Conservation (phyloP, 208 protist species). For the Trypanosoma lewisi region DNA sequence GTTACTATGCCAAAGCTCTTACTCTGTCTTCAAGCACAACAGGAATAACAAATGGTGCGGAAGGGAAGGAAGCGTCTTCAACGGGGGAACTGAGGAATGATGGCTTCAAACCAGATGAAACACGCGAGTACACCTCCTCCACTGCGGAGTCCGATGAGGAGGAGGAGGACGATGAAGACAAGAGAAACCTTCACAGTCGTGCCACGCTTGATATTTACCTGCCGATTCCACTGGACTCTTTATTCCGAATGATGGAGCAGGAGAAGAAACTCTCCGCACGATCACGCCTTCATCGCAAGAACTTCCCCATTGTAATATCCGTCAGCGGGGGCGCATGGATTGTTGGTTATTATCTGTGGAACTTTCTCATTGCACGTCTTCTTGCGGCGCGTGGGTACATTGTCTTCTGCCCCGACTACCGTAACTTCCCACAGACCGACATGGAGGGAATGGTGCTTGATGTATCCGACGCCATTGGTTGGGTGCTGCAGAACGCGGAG, state of each 20-base stretch:
- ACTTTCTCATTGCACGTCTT: slow-evolving; percentile 70
- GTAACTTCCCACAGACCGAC: slow-evolving; percentile 90
- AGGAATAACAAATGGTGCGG: not conserved
- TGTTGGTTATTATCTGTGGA: slow-evolving; percentile 82
- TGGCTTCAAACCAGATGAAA: not conserved
- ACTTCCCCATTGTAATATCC: slow-evolving; percentile 75
- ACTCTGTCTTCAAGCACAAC: not conserved
- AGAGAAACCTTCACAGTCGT: slow-evolving; percentile 78
- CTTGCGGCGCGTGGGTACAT: slow-evolving; percentile 77
- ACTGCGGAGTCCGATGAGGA: slow-evolving; percentile 18
- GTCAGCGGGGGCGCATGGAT: slow-evolving; percentile 84
- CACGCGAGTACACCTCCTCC: slow-evolving; percentile 3
- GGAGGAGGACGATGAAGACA: slow-evolving; percentile 72
- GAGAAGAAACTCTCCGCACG: slow-evolving; percentile 48
- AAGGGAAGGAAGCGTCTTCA: not conserved
- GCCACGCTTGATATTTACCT: slow-evolving; percentile 83
- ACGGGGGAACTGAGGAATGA: not conserved
- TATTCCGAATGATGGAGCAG: slow-evolving; percentile 71
- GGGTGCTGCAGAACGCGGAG: slow-evolving; percentile 83
- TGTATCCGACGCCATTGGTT: slow-evolving; percentile 81
- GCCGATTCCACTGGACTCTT: slow-evolving; percentile 60
- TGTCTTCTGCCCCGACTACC: slow-evolving; percentile 91
- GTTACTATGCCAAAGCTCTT: slow-evolving; percentile 5
- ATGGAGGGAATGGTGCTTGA: slow-evolving; percentile 90
- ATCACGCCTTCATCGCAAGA: slow-evolving; percentile 48